Conservation (phyloP, 169 alveolate genomes). For the Plasmodium inui region DNA sequence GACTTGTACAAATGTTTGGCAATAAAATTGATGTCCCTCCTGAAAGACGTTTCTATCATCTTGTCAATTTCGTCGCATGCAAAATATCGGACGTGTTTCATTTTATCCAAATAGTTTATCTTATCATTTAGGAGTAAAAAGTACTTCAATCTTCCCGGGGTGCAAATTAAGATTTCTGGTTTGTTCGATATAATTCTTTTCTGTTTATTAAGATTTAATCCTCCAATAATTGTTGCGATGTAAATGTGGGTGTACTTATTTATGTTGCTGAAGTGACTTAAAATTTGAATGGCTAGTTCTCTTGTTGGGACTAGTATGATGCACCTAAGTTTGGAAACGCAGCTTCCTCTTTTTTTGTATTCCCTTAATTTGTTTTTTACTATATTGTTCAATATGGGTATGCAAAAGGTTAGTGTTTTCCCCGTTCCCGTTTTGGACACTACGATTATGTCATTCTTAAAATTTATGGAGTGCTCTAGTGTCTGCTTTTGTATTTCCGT, state of each 20-base stretch:
- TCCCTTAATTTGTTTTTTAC: slow-evolving; percentile 45
- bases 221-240: slow-evolving; percentile 73
- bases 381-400: slow-evolving; percentile 76
- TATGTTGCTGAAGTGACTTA: slow-evolving; percentile 40
- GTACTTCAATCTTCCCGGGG: slow-evolving; percentile 84
- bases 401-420: slow-evolving; percentile 83
- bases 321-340: slow-evolving; percentile 72
- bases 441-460: slow-evolving; percentile 77
- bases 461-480: slow-evolving; percentile 32
- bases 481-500: slow-evolving; percentile 64
- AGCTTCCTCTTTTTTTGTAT: slow-evolving; percentile 15
- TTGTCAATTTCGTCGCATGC: slow-evolving; percentile 75
- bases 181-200: slow-evolving; percentile 52
- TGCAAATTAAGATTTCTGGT: slow-evolving; percentile 82
- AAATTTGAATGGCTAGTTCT: slow-evolving; percentile 84
- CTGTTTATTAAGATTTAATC: slow-evolving; percentile 46
- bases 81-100: slow-evolving; percentile 70
- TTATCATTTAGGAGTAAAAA: slow-evolving; percentile 62
- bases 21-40: slow-evolving; percentile 46
- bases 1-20: slow-evolving; percentile 57
- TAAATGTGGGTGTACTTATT: slow-evolving; percentile 54
- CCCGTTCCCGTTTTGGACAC: slow-evolving; percentile 88
- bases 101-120: slow-evolving; percentile 22
- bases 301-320: slow-evolving; percentile 84
- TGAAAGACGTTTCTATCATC: slow-evolving; percentile 73